These are phyloP conservation scores for Phytopythium ostracodes DNA, from an alignment of 352 stramenopile species.

Conservation along the genomic window DNA sequence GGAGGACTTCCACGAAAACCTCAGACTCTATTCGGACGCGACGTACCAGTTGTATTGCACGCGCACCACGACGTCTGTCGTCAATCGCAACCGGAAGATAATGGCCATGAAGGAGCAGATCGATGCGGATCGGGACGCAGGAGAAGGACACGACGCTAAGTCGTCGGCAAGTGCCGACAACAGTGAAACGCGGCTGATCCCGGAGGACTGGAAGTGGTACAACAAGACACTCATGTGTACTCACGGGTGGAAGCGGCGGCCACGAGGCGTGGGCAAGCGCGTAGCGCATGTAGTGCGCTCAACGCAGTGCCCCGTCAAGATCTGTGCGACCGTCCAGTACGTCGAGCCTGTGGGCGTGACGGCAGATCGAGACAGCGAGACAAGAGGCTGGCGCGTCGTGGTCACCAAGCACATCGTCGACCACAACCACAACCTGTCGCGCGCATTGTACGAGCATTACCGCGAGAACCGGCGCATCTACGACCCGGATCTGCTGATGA, in stretches of 20 bases:
- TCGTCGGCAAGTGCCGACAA: neutral
- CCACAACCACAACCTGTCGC: slow-evolving; percentile 81
- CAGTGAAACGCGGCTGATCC: slow-evolving; percentile 33
- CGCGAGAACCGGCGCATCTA: slow-evolving; percentile 78
- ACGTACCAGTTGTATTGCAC: slow-evolving; percentile 77
- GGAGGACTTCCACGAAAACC: slow-evolving; percentile 58
- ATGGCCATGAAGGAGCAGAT: slow-evolving; percentile 28
- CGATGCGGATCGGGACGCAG: neutral
- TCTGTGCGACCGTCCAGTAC: slow-evolving; percentile 74
- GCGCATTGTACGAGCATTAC: slow-evolving; percentile 70
- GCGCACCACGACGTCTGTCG: slow-evolving; percentile 66
- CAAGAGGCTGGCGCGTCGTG: slow-evolving; percentile 54
- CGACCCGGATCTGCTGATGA: slow-evolving; percentile 59
- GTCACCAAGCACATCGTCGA: slow-evolving; percentile 73
- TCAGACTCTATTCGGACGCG: slow-evolving; percentile 58
- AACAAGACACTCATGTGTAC: slow-evolving; percentile 79
- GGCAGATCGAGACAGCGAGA: neutral
- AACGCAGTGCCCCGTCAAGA: slow-evolving; percentile 67
- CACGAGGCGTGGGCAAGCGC: slow-evolving; percentile 59
- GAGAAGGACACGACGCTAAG: too few relatives aligned
- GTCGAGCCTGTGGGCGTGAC: slow-evolving; percentile 12
- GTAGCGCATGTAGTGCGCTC: slow-evolving; percentile 59
- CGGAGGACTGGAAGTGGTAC: slow-evolving; percentile 73
- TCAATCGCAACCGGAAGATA: slow-evolving; percentile 71
- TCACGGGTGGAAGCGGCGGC: slow-evolving; percentile 79